A percentile compares a stretch with the other conserved stretches of the same genome.
These are phyloP conservation scores for Flaveria linearis DNA, from an alignment of 129 eudicot species.

Conservation along the genomic window DNA sequence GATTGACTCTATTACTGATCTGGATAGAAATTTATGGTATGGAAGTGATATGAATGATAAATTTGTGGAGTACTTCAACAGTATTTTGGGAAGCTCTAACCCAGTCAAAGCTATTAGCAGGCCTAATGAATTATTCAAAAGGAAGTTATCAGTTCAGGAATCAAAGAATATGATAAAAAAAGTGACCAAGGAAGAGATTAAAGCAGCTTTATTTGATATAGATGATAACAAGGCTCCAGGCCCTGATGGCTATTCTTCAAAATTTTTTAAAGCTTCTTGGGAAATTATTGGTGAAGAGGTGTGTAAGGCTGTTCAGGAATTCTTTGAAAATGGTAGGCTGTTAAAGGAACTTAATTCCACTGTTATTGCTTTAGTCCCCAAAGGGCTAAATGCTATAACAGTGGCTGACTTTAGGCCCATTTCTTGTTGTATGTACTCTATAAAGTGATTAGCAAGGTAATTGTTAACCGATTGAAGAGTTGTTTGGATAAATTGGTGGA, in stretches of 20 bases:
- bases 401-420: background rate
- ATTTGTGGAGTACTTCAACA: background rate
- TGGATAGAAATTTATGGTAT: too few species aligned
- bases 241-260: background rate
- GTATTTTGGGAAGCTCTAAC: background rate
- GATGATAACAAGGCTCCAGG: background rate
- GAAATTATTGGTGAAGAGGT: too few species aligned
- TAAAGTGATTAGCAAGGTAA: background rate
- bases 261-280: too few species aligned
- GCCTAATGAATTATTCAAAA: too few species aligned
- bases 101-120: background rate
- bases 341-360: background rate
- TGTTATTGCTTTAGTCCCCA: background rate
- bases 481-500: background rate
- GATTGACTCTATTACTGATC: too few species aligned
- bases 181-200: background rate
- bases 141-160: too few species aligned
- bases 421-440: background rate
- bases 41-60: too few species aligned
- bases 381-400: rapidly evolving
- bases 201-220: too few species aligned
- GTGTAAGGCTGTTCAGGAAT: too few species aligned
- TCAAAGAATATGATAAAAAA: background rate
- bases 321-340: too few species aligned
- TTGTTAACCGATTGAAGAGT: background rate